A percentile compares a stretch with the other conserved stretches of the same genome.
Evolutionary conservation across 2,329 filamentous ascomycete species (phyloP).

Genomic region (Cladosporium phlei): DNA sequence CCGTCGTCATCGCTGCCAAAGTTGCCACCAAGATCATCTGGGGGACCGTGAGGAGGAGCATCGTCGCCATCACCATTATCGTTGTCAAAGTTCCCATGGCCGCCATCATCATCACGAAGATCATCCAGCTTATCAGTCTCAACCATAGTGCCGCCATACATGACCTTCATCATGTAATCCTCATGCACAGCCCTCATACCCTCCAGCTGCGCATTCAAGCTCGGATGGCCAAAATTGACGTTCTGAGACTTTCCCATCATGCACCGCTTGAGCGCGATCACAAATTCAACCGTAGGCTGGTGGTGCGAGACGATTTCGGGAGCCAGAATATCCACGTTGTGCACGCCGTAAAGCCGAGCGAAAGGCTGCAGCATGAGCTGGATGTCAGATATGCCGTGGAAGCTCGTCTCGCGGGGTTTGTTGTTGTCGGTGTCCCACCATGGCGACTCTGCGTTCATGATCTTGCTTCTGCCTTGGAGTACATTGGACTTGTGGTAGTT

Average conservation of each 20-base stretch:
- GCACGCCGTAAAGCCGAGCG: constrained; percentile 20
- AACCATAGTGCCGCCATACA: constrained; percentile 1
- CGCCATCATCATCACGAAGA: neutral
- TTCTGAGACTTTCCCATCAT: constrained; percentile 15
- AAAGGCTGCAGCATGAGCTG: constrained; percentile 27
- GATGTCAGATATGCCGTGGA: constrained; percentile 24
- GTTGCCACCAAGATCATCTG: too few species aligned
- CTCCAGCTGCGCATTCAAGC: constrained; percentile 16
- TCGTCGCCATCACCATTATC: neutral
- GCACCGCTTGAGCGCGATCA: constrained; percentile 15
- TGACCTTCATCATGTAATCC: constrained; percentile 10
- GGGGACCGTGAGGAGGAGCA: too few species aligned
- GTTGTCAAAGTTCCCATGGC: neutral
- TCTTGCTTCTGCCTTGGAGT: constrained; percentile 1
- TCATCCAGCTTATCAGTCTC: neutral
- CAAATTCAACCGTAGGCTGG: constrained; percentile 18
- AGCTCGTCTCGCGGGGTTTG: constrained; percentile 20
- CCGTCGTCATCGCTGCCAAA: too few species aligned
- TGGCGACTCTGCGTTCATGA: constrained; percentile 16
- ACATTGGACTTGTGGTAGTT: neutral
- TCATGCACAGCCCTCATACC: constrained; percentile 15
- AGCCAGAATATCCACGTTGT: constrained; percentile 24
- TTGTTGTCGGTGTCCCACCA: constrained; percentile 24
- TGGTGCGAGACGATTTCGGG: constrained; percentile 19
- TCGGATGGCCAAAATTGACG: constrained; percentile 9